Conservation (phyloP, 2,329 filamentous ascomycete genomes). For the Hyphodiscus sp. region DNA sequence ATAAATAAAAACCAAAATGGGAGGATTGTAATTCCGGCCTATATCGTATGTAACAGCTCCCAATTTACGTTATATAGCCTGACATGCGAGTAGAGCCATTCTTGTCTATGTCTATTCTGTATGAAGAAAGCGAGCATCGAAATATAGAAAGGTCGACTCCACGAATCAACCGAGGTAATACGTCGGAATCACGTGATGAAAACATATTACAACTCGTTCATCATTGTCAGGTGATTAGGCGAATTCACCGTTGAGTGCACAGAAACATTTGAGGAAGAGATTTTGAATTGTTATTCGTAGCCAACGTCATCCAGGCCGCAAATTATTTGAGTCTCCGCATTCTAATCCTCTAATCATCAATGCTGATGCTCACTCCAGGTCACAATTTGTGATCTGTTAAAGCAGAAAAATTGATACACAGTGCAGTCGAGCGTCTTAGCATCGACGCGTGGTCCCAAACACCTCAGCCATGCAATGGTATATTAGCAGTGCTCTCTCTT, state of each 20-base stretch:
- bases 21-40: too few species aligned
- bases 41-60: too few species aligned
- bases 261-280: neutral
- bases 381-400: neutral
- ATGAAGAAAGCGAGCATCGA: too few species aligned
- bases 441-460: conserved; percentile 15
- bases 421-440: conserved; percentile 11
- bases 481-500: conserved; percentile 13
- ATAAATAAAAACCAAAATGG: neutral
- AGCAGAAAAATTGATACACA: conserved; percentile 5
- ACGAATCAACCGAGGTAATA: too few species aligned
- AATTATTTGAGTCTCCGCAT: neutral
- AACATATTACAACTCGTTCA: too few species aligned
- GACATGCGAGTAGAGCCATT: too few species aligned
- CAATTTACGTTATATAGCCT: too few species aligned
- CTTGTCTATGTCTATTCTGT: too few species aligned
- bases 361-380: neutral
- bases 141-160: too few species aligned
- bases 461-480: conserved; percentile 21
- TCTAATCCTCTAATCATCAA: neutral
- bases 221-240: too few species aligned
- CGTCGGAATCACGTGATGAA: too few species aligned
- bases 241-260: neutral
- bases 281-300: neutral
- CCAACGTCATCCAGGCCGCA: neutral